Evolutionary conservation across 176 grass and related monocot species (phyloP), one percentile per base, ranked within the genome.

Genomic region (Tillandsia leiboldiana): DNA sequence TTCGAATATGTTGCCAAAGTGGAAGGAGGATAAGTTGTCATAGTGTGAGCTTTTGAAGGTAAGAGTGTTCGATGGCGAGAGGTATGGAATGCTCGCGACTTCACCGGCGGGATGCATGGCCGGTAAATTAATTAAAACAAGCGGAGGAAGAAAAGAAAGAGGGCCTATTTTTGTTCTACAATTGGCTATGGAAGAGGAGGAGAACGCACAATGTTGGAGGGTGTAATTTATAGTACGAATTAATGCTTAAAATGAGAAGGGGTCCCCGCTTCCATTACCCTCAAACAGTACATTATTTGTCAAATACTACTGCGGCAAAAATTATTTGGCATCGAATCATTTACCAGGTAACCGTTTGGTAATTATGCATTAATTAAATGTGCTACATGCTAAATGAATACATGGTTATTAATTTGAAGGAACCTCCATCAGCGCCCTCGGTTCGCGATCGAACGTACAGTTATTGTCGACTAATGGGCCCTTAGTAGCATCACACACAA

Each of bases 1-100:
- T 74, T 80, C 72, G 9, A 81, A 83, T 68, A 82, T 68, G 48
- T 75, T 71, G 13, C 76, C 54, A 77, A 91, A 75, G 70, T 81
- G 56, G 74, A 78, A 91, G 11, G 81, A 75, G 53, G 81, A 50
- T 13, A 65, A 23, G 14, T 12, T 51, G 42, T 90, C 65, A 58
- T 71, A 96, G 74, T 85, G 91, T 58, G 79, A 33, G 29, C 29
- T 68, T 48, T 69, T 70, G 78, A 96, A 96, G 72, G 80, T 48
- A 62, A 54, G 73, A 53, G 75, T 77, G 79, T 53, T 75, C 22
- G 74, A 64, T 29, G 85, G 64, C 69, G 85, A 71, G 79, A 88
- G 71, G 75, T 56, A 88, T 79, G 78, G 80, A 71, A 96, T 71
- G 64, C 85, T 96, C 9, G 83, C 88, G 64, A 96, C 69, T 51